phyloP scores from a whole-genome alignment of 1,139 yeast species.

The Martiniozyma asiatica region DNA sequence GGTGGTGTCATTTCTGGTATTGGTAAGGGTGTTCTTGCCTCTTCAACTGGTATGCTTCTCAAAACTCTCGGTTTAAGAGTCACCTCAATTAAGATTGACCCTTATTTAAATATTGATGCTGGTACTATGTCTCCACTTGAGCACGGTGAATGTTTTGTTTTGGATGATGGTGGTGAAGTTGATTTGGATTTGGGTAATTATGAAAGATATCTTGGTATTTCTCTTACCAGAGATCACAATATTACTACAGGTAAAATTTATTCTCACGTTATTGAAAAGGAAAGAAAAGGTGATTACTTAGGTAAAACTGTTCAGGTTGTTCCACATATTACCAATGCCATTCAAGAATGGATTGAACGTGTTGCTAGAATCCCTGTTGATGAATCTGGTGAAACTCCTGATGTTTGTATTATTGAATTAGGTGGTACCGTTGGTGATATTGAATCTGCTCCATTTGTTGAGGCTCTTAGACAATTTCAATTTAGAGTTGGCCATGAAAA shows the following conservation, averaged over 20 bases:
- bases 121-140: constrained; percentile 99
- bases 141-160: constrained; percentile 96
- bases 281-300: constrained; percentile 91
- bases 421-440: constrained; percentile 99
- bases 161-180: constrained; percentile 98
- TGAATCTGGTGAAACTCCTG: constrained; percentile 77
- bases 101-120: constrained; percentile 97
- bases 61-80: constrained; percentile 92
- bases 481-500: constrained; percentile 90
- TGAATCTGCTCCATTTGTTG: constrained; percentile 97
- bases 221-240: constrained; percentile 87
- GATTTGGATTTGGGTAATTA: constrained; percentile 96
- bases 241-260: constrained; percentile 97
- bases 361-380: constrained; percentile 91
- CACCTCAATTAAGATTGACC: constrained; percentile 95
- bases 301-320: constrained; percentile 99
- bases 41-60: constrained; percentile 89
- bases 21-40: constrained; percentile 96
- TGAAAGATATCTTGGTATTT: constrained; percentile 89
- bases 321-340: constrained; percentile 93
- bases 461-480: constrained; percentile 97
- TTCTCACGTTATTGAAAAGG: constrained; percentile 85
- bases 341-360: constrained; percentile 96
- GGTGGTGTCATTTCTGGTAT: constrained; percentile 99
- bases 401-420: constrained; percentile 88